Percentiles rank a stretch among this genome's conserved stretches.
Evolutionary conservation across 2,329 filamentous ascomycete genomes (phyloP).

Genomic region (Fusarium sterilihyphosum): DNA sequence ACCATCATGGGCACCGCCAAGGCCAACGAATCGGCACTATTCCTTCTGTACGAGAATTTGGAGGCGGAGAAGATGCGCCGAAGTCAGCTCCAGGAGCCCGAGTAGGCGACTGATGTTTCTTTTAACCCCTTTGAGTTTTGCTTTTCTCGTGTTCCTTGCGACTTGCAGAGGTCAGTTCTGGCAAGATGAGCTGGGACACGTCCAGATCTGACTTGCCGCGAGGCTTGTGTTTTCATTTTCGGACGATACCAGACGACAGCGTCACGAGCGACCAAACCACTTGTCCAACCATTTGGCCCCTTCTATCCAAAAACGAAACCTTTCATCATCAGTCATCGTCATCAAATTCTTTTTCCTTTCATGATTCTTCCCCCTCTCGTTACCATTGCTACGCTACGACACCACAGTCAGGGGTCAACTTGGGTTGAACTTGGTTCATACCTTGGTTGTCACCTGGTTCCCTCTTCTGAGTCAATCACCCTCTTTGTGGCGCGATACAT

Average conservation of each 20-base stretch:
- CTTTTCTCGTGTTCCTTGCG: slow-evolving; percentile 43
- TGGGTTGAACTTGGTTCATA: slow-evolving; percentile 6
- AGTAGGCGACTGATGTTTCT: slow-evolving; percentile 52
- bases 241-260: slow-evolving; percentile 57
- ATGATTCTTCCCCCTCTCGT: slow-evolving; percentile 39
- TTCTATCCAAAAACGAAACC: slow-evolving; percentile 31
- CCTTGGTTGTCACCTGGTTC: slow-evolving; percentile 21
- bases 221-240: slow-evolving; percentile 63
- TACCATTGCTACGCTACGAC: slow-evolving; percentile 23
- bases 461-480: slow-evolving; percentile 26
- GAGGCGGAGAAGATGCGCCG: slow-evolving; percentile 99
- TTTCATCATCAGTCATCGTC: slow-evolving; percentile 33
- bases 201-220: slow-evolving; percentile 72
- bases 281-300: slow-evolving; percentile 7
- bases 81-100: slow-evolving; percentile 74
- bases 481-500: slow-evolving; percentile 37
- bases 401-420: slow-evolving; percentile 16
- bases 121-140: slow-evolving; percentile 39
- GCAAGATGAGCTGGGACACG: slow-evolving; percentile 58
- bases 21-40: slow-evolving; percentile 95
- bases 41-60: slow-evolving; percentile 97
- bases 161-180: slow-evolving; percentile 57
- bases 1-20: slow-evolving; percentile 96
- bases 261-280: slow-evolving; percentile 49
- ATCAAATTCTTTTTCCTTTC: slow-evolving; percentile 39